Evolutionary conservation across 148 eudicot genomes (phyloP), one percentile per base, ranked within the genome.

Genomic region (Diospyros lotus): DNA sequence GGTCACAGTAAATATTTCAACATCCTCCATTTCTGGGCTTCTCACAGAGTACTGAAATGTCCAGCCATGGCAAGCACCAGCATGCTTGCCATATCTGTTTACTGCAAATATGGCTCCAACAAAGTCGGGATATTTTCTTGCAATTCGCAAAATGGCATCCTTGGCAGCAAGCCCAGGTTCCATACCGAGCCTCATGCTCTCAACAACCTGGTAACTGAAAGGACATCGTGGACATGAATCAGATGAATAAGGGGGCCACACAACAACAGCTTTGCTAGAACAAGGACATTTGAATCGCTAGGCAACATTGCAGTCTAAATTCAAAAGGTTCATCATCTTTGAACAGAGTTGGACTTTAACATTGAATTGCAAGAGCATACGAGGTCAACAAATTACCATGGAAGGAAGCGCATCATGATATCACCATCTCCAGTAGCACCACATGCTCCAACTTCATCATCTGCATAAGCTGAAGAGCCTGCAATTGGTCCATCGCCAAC

Each of bases 361-460:
- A 55, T 55, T 55, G 14, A 55, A 55, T 9, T 50, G 41, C 71
- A 74, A 13, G 38, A 50, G 28, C 11, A 12, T 14, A 8, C 67
- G 65, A 52, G n/a, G 68, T 68, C 45, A 50, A 62, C 64, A 70
- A 28, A 42, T 14, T 87, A 93, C 98, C 98, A 94, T 54, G 98
- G 98, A 78, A 94, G 98, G 73, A 94, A 94, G 75, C 98, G 98
- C 98, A 94, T 94, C 98, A 94, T 94, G 67, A 92, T 85, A 84
- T 94, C 98, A 71, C 98, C 98, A 76, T 94, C 98, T 14, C 98
- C 98, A 68, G 95, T 94, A 69, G 97, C 97, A 45, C 98, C 98
- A 78, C 98, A 94, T 63, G 95, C 97, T 74, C 98, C 98, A 77
- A 92, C 93, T 64, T 94, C 98, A 78, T 85, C 77, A 68, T 94